Base-by-base conservation (phyloP, 2,329 filamentous ascomycete genomes). In the Fusarium poae region DNA sequence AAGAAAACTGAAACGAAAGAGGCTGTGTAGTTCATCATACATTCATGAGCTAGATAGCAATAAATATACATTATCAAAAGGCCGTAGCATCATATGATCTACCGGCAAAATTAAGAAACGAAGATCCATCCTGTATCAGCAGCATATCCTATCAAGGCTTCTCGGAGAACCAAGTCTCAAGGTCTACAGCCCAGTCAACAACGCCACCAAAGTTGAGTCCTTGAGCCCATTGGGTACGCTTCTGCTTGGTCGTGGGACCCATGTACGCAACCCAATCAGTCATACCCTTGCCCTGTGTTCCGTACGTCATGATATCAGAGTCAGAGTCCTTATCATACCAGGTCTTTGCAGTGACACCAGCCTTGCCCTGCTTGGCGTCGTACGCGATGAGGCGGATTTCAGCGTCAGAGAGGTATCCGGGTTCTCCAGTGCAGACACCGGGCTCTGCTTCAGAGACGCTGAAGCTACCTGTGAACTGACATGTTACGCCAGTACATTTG, bases 201-300 rank as follows among this genome's bases (percentile, higher is more conserved):
- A 69, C 74, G 37, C 77, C 77, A 11, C 60, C 74, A 59, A 78
- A 77, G 39, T 76, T 75, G n/a, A 74, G 46, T 1, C 62, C 21
- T n/a, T 73, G 69, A 4, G 58, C 67, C 55, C 67, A 67, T 5
- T 61, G 59, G 0, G 55, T 65, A 2, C 76, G 69, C 21, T 42
- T 68, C 21, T 51, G 20, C 62, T 77, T 77, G 1, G 72, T 77
- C 4, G 45, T 57, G 5, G 71, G 68, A 10, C 59, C 63, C 75
- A 78, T 76, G 23, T 72, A 77, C 1, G 75, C 75, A 20, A 78
- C 71, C 76, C 75, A 77, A 53, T 76, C 69, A 4, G 68, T 70
- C 52, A 72, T 68, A 0, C 72, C 72, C 52, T 63, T 57, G 1
- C 68, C 70, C 48, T 67, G 18, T 0, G 72, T 74, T 20, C 70